Evolutionary conservation across 2,329 filamentous ascomycete genomes (phyloP).

Genomic region (Colletotrichum sp.): DNA sequence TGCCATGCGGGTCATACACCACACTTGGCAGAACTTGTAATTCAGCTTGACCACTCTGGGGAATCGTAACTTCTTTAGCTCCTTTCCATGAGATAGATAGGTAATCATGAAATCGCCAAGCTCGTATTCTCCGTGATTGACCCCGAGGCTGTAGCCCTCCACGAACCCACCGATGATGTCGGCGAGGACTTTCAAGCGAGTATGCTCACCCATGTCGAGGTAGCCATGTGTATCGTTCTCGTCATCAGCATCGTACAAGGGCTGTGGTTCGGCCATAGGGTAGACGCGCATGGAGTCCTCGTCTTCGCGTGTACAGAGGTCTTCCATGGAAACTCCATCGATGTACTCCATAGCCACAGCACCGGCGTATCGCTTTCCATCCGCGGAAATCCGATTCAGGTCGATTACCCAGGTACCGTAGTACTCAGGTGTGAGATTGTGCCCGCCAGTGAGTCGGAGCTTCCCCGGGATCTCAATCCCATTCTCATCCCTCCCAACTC

Average conservation of each 20-base stretch:
- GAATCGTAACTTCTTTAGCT: neutral
- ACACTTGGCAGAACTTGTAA: neutral
- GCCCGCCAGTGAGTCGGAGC: neutral
- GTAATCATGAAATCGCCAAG: neutral
- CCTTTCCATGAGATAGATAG: neutral
- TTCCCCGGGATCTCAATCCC: rapidly evolving
- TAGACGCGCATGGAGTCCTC: neutral
- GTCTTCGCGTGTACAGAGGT: neutral
- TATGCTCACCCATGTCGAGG: neutral
- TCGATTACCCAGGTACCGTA: neutral
- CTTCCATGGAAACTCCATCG: neutral
- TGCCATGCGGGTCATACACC: neutral
- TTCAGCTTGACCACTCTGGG: neutral
- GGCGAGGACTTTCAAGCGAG: neutral
- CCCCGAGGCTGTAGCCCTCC: neutral
- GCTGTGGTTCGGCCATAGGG: rapidly evolving
- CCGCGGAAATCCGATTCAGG: rapidly evolving
- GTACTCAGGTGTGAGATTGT: neutral
- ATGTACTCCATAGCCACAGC: neutral
- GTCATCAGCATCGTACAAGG: neutral
- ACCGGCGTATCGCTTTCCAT: neutral
- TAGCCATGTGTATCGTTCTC: neutral
- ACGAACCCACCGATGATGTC: neutral
- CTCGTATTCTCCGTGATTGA: neutral
- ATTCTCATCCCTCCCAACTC: neutral